Conservation (phyloP, 129 eudicot species). For the Solidago caesia region DNA sequence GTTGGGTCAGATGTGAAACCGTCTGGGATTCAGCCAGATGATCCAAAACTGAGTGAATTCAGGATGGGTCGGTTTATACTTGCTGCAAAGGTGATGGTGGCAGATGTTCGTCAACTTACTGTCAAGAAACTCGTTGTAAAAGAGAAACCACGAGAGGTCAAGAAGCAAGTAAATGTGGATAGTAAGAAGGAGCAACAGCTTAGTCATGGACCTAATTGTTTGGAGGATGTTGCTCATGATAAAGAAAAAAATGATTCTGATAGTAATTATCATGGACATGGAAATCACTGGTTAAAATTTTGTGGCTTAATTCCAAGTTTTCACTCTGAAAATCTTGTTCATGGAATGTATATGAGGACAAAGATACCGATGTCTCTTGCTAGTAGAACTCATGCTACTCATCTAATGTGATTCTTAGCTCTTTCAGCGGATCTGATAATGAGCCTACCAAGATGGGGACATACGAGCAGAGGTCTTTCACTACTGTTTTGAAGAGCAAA, state of each 20-base stretch:
- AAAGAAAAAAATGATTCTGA: conserved; percentile 36
- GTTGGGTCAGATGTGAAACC: too few relatives aligned
- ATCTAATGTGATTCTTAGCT: conserved; percentile 35
- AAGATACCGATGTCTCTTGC: conserved; percentile 37
- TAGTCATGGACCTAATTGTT: conserved; percentile 51
- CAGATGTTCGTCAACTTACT: conserved; percentile 57
- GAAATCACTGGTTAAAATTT: conserved; percentile 37
- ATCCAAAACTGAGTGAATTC: conserved; percentile 63
- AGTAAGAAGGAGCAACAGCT: conserved; percentile 43
- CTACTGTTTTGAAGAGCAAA: conserved; percentile 28
- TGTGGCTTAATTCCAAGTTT: conserved; percentile 74
- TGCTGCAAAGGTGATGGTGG: conserved; percentile 88
- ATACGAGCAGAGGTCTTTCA: conserved; percentile 36
- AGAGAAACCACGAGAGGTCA: conserved; percentile 38
- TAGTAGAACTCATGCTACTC: conserved; percentile 44
- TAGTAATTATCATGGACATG: conserved; percentile 22
- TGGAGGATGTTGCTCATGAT: conserved; percentile 33
- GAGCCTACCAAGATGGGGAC: conserved; percentile 49
- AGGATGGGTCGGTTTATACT: conserved; percentile 93
- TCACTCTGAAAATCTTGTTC: conserved; percentile 54
- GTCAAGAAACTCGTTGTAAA: conserved; percentile 41
- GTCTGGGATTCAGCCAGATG: too few relatives aligned
- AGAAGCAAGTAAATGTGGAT: conserved; percentile 35
- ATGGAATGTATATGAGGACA: conserved; percentile 48
- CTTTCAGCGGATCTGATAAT: conserved; percentile 42